A percentile compares a stretch with the other conserved stretches of the same genome.
These are phyloP conservation scores for Fusarium phyllophilum DNA, from an alignment of 2,329 filamentous ascomycete species.

Conservation along the genomic window DNA sequence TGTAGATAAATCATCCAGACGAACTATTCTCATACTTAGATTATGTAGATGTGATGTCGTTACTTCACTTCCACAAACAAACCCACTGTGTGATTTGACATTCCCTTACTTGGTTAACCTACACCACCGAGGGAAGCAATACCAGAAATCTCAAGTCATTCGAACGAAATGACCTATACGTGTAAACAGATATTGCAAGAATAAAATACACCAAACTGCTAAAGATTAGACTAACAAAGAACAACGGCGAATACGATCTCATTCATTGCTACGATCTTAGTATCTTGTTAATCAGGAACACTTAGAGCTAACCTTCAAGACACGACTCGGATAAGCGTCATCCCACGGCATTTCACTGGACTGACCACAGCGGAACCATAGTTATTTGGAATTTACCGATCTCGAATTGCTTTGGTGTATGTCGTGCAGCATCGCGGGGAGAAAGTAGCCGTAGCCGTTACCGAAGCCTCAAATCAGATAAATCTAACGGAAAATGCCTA, in stretches of 20 bases:
- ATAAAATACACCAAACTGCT: fast-evolving
- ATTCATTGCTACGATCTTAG: fast-evolving
- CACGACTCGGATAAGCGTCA: background rate
- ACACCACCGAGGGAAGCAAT: background rate
- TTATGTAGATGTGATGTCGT: background rate
- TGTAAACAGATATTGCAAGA: fast-evolving
- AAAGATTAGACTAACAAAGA: background rate
- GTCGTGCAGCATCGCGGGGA: background rate
- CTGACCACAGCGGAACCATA: fast-evolving
- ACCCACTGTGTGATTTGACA: fast-evolving
- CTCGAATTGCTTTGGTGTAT: background rate
- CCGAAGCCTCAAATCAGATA: background rate
- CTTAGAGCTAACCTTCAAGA: fast-evolving
- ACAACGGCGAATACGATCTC: too few species aligned
- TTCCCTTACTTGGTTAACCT: background rate
- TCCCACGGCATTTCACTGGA: background rate
- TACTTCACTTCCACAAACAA: background rate
- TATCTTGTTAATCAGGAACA: too few species aligned
- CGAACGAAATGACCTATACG: background rate
- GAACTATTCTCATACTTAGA: background rate
- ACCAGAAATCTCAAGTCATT: background rate
- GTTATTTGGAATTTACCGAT: background rate
- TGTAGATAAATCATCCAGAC: fast-evolving
- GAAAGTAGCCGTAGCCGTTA: background rate
- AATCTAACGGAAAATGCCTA: constrained; percentile 4